These are phyloP conservation scores for Rugonectria rugulosa DNA, from an alignment of 2,329 filamentous ascomycete species.

Conservation along the genomic window DNA sequence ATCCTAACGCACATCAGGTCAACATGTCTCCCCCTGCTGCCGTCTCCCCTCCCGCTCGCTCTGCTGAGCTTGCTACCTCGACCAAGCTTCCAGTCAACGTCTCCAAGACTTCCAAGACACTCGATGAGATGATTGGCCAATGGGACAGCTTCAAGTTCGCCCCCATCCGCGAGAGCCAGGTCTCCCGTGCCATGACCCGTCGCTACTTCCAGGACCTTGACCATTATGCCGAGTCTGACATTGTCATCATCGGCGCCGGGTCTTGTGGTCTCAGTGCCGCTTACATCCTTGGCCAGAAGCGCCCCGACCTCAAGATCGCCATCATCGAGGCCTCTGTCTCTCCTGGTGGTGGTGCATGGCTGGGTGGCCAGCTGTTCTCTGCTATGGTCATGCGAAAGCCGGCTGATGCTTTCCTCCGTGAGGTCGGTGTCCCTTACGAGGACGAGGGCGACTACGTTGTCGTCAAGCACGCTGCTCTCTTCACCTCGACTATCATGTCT, in stretches of 20 bases:
- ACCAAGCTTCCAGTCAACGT: conserved; percentile 48
- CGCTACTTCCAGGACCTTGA: conserved; percentile 94
- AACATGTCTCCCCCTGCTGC: conserved; percentile 79
- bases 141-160: conserved; percentile 86
- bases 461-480: conserved; percentile 92
- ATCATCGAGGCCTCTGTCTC: conserved; percentile 89
- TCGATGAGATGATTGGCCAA: conserved; percentile 67
- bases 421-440: conserved; percentile 85
- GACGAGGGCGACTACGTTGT: conserved; percentile 90
- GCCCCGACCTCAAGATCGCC: conserved; percentile 90
- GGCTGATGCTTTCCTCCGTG: conserved; percentile 82
- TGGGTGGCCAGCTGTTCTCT: conserved; percentile 92
- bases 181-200: conserved; percentile 90
- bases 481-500: conserved; percentile 86
- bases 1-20: conserved; percentile 42
- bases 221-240: conserved; percentile 88
- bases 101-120: conserved; percentile 37
- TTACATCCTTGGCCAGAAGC: conserved; percentile 82
- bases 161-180: conserved; percentile 89
- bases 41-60: conserved; percentile 63
- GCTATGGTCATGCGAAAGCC: conserved; percentile 97
- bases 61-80: conserved; percentile 51
- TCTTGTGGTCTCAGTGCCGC: conserved; percentile 87
- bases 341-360: conserved; percentile 89
- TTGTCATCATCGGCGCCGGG: conserved; percentile 91